A percentile compares a stretch with the other conserved stretches of the same genome.
phyloP scores from a whole-genome alignment of 768 basidiomycete genomes.

The Cyclocybe cylindracea region DNA sequence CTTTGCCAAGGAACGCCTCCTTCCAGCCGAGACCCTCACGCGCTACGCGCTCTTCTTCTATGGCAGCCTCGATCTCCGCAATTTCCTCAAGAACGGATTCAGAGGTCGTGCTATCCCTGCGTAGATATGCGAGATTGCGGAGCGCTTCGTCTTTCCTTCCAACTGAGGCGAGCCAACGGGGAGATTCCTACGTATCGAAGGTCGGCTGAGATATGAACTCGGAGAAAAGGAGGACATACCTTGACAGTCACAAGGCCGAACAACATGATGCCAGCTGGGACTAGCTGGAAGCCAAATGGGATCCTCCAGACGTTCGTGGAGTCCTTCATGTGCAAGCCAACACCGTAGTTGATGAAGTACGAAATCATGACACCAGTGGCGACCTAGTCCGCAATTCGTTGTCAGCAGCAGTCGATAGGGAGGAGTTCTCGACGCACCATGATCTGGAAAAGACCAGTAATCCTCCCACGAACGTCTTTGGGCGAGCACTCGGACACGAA shows the following conservation, averaged over 20 bases:
- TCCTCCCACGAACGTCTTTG: conserved; percentile 82
- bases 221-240: conserved; percentile 22
- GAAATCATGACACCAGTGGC: conserved; percentile 85
- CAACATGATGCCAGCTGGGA: conserved; percentile 72
- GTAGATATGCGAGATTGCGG: conserved; percentile 64
- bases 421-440: conserved; percentile 44
- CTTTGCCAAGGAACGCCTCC: conserved; percentile 80
- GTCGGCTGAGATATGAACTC: no score
- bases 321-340: conserved; percentile 50
- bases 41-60: conserved; percentile 69
- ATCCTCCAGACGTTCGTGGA: conserved; percentile 64
- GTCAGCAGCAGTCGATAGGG: background rate
- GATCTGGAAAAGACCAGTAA: conserved; percentile 86
- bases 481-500: conserved; percentile 89
- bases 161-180: conserved; percentile 73
- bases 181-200: conserved; percentile 55
- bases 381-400: conserved; percentile 31
- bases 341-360: conserved; percentile 76
- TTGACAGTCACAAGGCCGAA: conserved; percentile 69
- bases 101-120: conserved; percentile 42
- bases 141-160: conserved; percentile 56
- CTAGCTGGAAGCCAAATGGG: conserved; percentile 76
- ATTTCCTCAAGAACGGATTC: conserved; percentile 55
- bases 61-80: conserved; percentile 81
- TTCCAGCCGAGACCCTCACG: conserved; percentile 62